A percentile compares a stretch with the other conserved stretches of the same genome.
Evolutionary conservation across 2,329 filamentous ascomycete species (phyloP).

Genomic region (Amylocarpus encephaloides): DNA sequence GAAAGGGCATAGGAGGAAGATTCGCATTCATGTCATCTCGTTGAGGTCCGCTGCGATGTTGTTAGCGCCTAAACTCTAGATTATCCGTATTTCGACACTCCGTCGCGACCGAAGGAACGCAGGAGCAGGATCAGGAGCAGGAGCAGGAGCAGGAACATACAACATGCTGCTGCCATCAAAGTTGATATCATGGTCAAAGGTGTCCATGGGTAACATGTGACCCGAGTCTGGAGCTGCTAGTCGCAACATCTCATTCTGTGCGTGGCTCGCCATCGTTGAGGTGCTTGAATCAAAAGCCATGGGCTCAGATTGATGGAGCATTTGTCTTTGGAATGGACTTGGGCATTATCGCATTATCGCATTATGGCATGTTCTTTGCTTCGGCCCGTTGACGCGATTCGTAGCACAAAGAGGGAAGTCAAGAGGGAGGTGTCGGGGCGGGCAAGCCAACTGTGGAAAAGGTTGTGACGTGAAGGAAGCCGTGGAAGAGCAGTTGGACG

Average conservation of each 20-base stretch:
- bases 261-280: conserved; percentile 8
- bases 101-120: not conserved
- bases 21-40: conserved; percentile 35
- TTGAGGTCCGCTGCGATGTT: conserved; percentile 21
- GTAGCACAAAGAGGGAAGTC: not conserved
- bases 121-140: conserved; percentile 3
- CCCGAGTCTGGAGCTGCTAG: conserved; percentile 18
- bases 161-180: conserved; percentile 25
- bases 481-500: not conserved
- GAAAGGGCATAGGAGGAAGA: conserved; percentile 45
- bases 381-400: not conserved
- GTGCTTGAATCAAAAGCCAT: conserved; percentile 16
- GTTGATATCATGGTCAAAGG: conserved; percentile 26
- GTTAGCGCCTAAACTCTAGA: not conserved
- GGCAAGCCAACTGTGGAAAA: not conserved
- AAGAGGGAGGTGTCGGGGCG: not conserved
- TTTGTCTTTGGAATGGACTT: conserved; percentile 7
- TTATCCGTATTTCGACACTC: not conserved
- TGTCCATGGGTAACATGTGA: conserved; percentile 22
- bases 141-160: conserved; percentile 15
- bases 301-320: conserved; percentile 12
- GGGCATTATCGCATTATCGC: conserved; percentile 18
- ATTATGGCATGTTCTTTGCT: not conserved
- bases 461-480: not conserved
- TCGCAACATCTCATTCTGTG: conserved; percentile 24